phyloP scores from a whole-genome alignment of 2,329 filamentous ascomycete species.

The Raffaelea albimanens region DNA sequence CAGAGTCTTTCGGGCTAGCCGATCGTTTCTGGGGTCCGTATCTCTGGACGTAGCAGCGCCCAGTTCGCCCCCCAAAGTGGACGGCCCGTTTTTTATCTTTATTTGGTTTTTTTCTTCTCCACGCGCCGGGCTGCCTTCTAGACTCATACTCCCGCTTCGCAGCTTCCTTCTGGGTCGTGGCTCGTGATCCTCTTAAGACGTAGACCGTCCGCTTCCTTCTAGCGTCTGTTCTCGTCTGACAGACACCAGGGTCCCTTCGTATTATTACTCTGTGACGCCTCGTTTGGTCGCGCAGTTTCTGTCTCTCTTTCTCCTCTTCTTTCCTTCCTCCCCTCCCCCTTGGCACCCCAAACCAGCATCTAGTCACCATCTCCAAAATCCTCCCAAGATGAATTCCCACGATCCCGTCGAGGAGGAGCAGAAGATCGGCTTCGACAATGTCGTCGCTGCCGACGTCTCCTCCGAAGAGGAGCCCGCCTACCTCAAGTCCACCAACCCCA shows the following conservation, averaged over 20 bases:
- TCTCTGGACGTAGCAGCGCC: no score
- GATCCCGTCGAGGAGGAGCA: constrained; percentile 11
- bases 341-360: neutral
- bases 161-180: neutral
- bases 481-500: constrained; percentile 4
- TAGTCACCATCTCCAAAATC: neutral
- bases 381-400: constrained; percentile 5
- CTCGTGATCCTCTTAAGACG: neutral
- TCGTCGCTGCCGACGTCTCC: neutral
- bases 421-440: constrained; percentile 8
- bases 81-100: neutral
- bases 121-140: neutral
- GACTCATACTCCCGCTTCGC: neutral
- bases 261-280: no score
- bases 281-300: neutral
- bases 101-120: neutral
- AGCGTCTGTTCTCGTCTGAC: no score
- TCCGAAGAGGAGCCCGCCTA: constrained; percentile 3
- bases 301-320: neutral
- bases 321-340: neutral
- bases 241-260: no score
- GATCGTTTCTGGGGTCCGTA: no score
- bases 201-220: no score
- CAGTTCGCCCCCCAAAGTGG: no score
- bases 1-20: no score